Percentiles rank a stretch among this genome's conserved stretches.
These are phyloP conservation scores for Xylaria sp. DNA, from an alignment of 495 filamentous ascomycete genomes.

Conservation along the genomic window DNA sequence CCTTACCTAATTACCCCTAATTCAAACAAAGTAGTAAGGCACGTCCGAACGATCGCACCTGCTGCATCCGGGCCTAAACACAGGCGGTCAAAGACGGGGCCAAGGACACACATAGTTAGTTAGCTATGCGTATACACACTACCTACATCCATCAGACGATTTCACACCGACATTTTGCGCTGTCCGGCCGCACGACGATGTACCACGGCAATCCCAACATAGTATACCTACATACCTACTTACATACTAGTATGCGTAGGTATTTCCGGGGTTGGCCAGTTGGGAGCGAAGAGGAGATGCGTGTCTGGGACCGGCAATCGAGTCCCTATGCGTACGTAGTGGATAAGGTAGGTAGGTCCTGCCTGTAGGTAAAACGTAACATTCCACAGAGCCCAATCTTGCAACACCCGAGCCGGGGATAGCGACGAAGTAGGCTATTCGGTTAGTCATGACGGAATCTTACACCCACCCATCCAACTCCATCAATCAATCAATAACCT, in stretches of 20 bases:
- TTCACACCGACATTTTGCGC: conserved; percentile 19
- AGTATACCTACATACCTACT: no score
- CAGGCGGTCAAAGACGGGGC: conserved; percentile 19
- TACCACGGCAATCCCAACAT: not conserved
- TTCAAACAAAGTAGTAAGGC: not conserved
- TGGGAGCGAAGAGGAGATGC: no score
- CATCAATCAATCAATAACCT: no score
- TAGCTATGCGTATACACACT: no score
- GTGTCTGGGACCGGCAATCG: no score
- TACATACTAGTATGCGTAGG: no score
- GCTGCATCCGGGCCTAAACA: not conserved
- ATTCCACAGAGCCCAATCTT: not conserved
- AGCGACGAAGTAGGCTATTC: conserved; percentile 5
- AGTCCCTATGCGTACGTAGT: no score
- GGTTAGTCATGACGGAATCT: not conserved
- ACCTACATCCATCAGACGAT: conserved; percentile 8
- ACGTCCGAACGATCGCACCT: not conserved
- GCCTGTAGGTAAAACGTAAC: no score
- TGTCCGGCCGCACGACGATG: not conserved
- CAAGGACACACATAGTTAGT: conserved; percentile 8
- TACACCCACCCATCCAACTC: not conserved
- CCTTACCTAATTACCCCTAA: not conserved
- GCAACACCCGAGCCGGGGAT: not conserved
- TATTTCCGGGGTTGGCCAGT: not conserved
- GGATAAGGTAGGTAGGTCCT: no score